Percentiles rank a stretch among this genome's conserved stretches.
phyloP scores from a whole-genome alignment of 352 stramenopile genomes.

The Globisporangium cederbergense region DNA sequence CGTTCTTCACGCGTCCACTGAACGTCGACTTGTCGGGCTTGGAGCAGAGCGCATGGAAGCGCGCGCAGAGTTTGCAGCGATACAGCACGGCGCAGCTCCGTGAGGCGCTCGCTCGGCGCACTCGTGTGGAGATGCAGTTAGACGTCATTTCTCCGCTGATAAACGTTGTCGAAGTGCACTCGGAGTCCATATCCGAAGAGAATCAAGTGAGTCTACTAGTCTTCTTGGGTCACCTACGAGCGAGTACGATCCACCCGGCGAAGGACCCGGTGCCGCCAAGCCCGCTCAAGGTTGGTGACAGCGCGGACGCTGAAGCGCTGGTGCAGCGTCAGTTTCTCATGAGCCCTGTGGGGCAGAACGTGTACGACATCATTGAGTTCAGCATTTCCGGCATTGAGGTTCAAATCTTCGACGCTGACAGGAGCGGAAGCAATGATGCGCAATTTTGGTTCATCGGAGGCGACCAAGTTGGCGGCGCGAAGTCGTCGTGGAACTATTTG shows the following conservation, averaged over 20 bases:
- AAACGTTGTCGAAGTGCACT: constrained; percentile 57
- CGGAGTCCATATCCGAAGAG: constrained; percentile 17
- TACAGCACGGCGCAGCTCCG: constrained; percentile 77
- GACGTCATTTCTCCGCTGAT: constrained; percentile 82
- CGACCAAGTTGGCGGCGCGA: not conserved
- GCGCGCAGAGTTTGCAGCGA: constrained; percentile 69
- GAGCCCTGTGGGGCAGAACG: constrained; percentile 28
- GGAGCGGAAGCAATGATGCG: constrained; percentile 7
- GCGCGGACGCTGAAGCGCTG: constrained; percentile 1
- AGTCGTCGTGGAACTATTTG: constrained; percentile 46
- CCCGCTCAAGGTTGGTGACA: constrained; percentile 7
- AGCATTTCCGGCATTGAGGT: constrained; percentile 78
- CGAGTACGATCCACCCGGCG: constrained; percentile 44
- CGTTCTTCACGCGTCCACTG: constrained; percentile 68
- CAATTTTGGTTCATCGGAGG: constrained; percentile 17
- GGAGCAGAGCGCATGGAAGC: constrained; percentile 64
- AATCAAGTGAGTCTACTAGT: constrained; percentile 55
- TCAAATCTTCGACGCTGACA: constrained; percentile 38
- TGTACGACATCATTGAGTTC: constrained; percentile 83
- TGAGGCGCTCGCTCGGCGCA: constrained; percentile 61
- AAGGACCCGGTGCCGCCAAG: constrained; percentile 15
- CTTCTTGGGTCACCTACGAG: constrained; percentile 74
- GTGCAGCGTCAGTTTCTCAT: constrained; percentile 14
- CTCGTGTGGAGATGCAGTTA: constrained; percentile 66
- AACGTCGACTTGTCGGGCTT: constrained; percentile 76